These are phyloP conservation scores for Cucurbita maxima DNA, from an alignment of 306 rosid genomes.

Conservation along the genomic window DNA sequence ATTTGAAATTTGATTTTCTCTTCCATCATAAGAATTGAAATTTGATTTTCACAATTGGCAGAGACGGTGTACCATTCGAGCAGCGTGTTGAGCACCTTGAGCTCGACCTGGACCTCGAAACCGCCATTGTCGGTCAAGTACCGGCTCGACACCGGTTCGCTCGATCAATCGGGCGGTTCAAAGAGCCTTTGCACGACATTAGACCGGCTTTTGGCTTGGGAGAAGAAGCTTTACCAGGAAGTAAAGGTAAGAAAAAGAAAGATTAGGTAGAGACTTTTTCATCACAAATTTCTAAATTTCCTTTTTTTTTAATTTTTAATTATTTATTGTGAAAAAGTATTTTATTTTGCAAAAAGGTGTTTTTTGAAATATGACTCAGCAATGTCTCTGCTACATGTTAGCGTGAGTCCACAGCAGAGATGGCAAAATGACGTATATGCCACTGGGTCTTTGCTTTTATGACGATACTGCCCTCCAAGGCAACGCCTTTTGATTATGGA, in stretches of 20 bases:
- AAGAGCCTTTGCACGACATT: slow-evolving; percentile 81
- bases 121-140: slow-evolving; percentile 90
- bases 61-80: slow-evolving; percentile 95
- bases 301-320: background rate
- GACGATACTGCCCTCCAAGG: slow-evolving; percentile 3
- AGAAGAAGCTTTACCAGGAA: slow-evolving; percentile 88
- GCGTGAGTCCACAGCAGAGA: slow-evolving; percentile 9
- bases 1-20: background rate
- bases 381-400: background rate
- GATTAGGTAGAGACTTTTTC: background rate
- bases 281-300: background rate
- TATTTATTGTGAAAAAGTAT: background rate
- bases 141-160: slow-evolving; percentile 50
- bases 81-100: slow-evolving; percentile 67
- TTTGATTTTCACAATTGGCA: slow-evolving; percentile 12
- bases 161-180: slow-evolving; percentile 41
- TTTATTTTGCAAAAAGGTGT: background rate
- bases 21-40: background rate
- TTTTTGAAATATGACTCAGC: slow-evolving; percentile 3
- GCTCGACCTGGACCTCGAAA: slow-evolving; percentile 95
- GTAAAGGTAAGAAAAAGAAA: slow-evolving; percentile 49
- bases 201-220: slow-evolving; percentile 94
- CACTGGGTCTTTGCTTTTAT: background rate
- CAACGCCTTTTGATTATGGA: background rate
- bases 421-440: background rate